Base-by-base conservation (phyloP, 1,284 basidiomycete genomes). In the Papiliotrema nemorosa region DNA sequence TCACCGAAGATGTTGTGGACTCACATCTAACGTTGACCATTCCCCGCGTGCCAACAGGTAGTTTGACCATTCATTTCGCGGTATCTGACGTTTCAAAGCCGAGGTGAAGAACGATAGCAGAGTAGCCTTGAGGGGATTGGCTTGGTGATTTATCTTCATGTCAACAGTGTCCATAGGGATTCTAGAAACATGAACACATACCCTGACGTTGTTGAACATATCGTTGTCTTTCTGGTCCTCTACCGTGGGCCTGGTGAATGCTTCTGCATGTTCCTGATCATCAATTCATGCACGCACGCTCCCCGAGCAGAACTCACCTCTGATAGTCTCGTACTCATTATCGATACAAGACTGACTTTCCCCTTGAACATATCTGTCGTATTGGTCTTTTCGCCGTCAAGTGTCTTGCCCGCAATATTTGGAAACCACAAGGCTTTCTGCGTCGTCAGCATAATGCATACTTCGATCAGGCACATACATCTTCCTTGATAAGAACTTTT, bases 361-460 rank as follows among this genome's bases (percentile, higher is more conserved):
- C 86, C 87, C 31, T 77, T 77, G 48, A 88, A 84, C 60, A 97
- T 75, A 21, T 84, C 80, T 0, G 90, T 87, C 1, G 92, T 97
- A 67, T 91, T 84, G 20, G 80, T 80, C 48, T 79, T 81, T 13
- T n/a, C 79, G 75, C 38, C 79, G 78, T 57, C 87, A 3, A 81
- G 62, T 20, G 82, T 79, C 39, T 82, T 85, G 0, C 96, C 94
- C 2, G 76, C 71, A n/a, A 98, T 82, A 61, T 94, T 83, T 1
- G 94, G 94, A 51, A 97, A 87, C 75, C 90, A 97, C 1, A 90
- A 76, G 7, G 94, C 84, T 84, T 83, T 86, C 90, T 93, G 63
- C 44, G 38, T 37, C 26, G 3, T 50, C 46, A 49, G 35, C 31
- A 14, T 21, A 29, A 27, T 20, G 33, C 40, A n/a, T 40, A 16